Conservation (phyloP, 2,329 filamentous ascomycete species). For the Pseudocercospora pini-densiflorae region DNA sequence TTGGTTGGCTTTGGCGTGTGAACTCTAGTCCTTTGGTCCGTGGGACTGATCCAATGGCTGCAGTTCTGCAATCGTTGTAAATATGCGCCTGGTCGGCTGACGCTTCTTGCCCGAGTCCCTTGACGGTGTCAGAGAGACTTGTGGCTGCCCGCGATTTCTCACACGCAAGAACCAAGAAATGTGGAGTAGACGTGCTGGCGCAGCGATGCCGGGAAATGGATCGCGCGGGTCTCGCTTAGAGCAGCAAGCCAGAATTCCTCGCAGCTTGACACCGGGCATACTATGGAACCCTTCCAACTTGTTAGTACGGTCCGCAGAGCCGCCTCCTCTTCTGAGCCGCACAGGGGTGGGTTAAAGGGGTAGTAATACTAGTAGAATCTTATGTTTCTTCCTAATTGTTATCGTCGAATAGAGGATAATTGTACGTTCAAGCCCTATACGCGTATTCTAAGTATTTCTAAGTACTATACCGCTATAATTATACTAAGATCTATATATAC, state of each 20-base stretch:
- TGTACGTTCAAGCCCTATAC: no score
- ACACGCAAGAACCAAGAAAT: slow-evolving; percentile 7
- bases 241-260: neutral
- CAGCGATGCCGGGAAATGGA: neutral
- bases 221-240: neutral
- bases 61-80: neutral
- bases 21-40: slow-evolving; percentile 7
- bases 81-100: slow-evolving; percentile 6
- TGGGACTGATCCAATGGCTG: neutral
- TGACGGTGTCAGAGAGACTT: neutral
- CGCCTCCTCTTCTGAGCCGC: no score
- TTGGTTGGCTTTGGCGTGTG: slow-evolving; percentile 5
- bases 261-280: neutral
- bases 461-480: no score
- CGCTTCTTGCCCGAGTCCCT: neutral
- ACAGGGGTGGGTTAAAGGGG: no score
- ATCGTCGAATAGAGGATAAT: no score
- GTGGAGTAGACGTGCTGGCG: neutral
- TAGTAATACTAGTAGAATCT: no score
- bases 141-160: neutral
- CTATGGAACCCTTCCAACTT: no score
- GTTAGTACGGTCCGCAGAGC: no score
- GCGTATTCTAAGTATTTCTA: no score
- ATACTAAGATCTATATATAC: no score
- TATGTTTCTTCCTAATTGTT: no score